These are phyloP conservation scores for Fragaria vesca DNA, from an alignment of 306 rosid genomes.

Conservation along the genomic window DNA sequence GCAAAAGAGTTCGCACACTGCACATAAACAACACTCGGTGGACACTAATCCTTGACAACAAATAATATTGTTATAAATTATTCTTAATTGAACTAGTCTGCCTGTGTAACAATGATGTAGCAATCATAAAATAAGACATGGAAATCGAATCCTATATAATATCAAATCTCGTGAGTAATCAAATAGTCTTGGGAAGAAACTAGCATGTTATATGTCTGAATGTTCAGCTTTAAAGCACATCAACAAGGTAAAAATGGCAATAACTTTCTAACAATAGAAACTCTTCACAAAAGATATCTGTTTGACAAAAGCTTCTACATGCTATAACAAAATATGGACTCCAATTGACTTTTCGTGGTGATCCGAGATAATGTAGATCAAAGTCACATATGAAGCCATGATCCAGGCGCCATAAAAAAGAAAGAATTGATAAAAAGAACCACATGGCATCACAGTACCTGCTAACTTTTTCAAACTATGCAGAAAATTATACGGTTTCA, in stretches of 20 bases:
- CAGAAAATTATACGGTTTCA: conserved; percentile 22
- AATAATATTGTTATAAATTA: too few species aligned
- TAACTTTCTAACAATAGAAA: neutral
- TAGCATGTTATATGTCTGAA: neutral
- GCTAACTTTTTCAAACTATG: conserved; percentile 20
- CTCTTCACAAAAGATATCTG: neutral
- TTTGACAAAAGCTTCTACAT: neutral
- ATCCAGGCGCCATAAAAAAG: neutral
- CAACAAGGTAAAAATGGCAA: neutral
- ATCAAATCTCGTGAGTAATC: too few species aligned
- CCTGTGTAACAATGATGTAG: too few species aligned
- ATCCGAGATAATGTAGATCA: neutral
- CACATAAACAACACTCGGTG: too few species aligned
- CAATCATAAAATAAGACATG: too few species aligned
- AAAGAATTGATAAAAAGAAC: neutral
- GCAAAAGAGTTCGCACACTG: too few species aligned
- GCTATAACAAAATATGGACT: neutral
- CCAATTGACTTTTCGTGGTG: neutral
- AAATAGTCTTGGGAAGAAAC: neutral
- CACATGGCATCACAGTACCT: conserved; percentile 22
- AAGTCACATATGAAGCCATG: neutral
- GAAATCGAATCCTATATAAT: neutral
- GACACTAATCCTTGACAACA: too few species aligned
- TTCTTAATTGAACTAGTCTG: too few species aligned
- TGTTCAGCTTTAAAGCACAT: neutral